phyloP scores from a whole-genome alignment of 129 eudicot genomes.

The Helichrysum umbraculigerum region DNA sequence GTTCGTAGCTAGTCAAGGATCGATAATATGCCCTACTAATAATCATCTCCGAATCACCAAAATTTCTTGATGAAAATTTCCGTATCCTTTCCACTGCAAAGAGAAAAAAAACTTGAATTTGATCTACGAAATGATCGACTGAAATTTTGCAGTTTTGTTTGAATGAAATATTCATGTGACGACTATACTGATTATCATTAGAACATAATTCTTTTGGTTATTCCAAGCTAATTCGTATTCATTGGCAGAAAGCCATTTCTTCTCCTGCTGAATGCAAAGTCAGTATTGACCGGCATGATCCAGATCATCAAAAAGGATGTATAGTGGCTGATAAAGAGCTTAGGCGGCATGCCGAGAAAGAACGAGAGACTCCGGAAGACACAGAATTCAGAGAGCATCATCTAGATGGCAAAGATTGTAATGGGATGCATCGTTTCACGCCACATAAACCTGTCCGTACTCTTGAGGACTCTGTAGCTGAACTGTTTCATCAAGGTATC shows the following conservation, averaged over 20 bases:
- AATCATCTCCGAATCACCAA: background rate
- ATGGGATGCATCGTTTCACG: conserved; percentile 35
- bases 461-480: conserved; percentile 58
- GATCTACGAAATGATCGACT: too few species aligned
- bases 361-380: conserved; percentile 54
- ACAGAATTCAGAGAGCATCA: conserved; percentile 39
- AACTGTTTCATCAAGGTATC: conserved; percentile 58
- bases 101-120: too few species aligned
- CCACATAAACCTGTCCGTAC: conserved; percentile 44
- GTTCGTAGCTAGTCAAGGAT: background rate
- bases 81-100: background rate
- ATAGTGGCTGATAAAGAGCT: conserved; percentile 47
- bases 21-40: background rate
- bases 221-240: conserved; percentile 17
- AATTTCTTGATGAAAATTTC: background rate
- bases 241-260: conserved; percentile 42
- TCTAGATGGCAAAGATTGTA: conserved; percentile 43
- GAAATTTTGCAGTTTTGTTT: background rate
- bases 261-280: conserved; percentile 49
- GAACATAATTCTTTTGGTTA: background rate
- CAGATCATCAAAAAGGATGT: conserved; percentile 47
- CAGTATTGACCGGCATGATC: conserved; percentile 43
- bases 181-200: conserved; percentile 6
- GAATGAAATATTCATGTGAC: conserved; percentile 22
- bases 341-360: conserved; percentile 48